Conservation (phyloP, 371 early-diverging fungal genomes). For the Pancytospora epiphaga region DNA sequence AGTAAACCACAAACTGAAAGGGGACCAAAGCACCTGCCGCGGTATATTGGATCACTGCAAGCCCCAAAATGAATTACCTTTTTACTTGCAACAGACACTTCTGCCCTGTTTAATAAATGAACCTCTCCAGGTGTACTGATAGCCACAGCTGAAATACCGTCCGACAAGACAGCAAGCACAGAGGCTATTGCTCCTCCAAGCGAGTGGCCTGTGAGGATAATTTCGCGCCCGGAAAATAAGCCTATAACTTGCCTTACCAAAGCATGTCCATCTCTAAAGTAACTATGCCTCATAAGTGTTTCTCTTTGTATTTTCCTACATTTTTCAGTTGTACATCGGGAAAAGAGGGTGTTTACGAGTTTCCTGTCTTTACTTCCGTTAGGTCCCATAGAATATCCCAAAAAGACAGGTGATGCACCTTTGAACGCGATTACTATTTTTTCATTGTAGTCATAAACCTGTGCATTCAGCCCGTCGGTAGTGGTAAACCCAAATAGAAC, state of each 20-base stretch:
- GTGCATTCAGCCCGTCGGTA: constrained; percentile 12
- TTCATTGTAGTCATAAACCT: constrained; percentile 15
- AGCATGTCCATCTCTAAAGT: constrained; percentile 8
- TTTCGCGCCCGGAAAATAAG: constrained; percentile 21
- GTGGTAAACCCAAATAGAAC: background rate
- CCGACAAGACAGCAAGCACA: constrained; percentile 28
- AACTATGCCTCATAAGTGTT: constrained; percentile 6
- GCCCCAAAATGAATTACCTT: constrained; percentile 35
- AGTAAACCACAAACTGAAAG: constrained; percentile 27
- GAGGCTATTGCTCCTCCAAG: constrained; percentile 61
- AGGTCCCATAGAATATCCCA: constrained; percentile 21
- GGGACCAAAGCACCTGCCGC: constrained; percentile 27
- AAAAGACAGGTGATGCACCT: constrained; percentile 30
- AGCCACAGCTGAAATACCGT: constrained; percentile 25
- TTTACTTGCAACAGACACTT: background rate
- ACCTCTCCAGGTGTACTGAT: constrained; percentile 57
- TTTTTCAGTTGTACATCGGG: constrained; percentile 4
- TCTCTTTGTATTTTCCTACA: constrained; percentile 14
- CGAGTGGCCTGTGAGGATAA: constrained; percentile 61
- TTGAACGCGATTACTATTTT: constrained; percentile 36
- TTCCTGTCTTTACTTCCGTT: constrained; percentile 20
- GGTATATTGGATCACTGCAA: constrained; percentile 40
- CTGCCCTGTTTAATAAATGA: constrained; percentile 16
- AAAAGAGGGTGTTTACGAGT: constrained; percentile 35
- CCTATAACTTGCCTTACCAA: constrained; percentile 2